Base-by-base conservation (phyloP, 345 rosid genomes). In the Eucalyptus guilfoylei region DNA sequence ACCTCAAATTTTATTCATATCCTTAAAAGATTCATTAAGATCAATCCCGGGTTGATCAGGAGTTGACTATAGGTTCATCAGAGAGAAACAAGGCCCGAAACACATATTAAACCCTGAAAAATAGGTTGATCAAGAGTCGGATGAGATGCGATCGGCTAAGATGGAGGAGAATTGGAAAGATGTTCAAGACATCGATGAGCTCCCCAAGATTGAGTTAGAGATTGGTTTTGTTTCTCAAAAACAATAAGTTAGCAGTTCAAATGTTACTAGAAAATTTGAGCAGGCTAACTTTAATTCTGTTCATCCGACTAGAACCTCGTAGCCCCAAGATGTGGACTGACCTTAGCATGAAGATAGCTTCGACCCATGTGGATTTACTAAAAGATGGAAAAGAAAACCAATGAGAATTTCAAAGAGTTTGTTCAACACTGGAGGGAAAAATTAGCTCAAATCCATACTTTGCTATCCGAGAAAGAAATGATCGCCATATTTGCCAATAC, bases 11-110 rank as follows among this genome's bases (percentile, higher is more conserved):
- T 52, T 52, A 52, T 52, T 52, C 26, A 21, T 0, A 52, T 52
- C 26, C 21, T 52, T 52, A 52, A 52, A 52, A 52, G 58, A 52
- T 1, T 8, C 5, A 52, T 52, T 52, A 52, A 52, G 58, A 19
- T 52, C 58, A 52, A 52, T 52, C n/a, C n/a, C 0, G 1, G 0
- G 26, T 8, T 5, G 0, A 3, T 52, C 4, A 4, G 58, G 26
- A 52, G 58, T 52, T 52, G 5, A 52, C 26, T 52, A 52, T 52
- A 52, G 26, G 58, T 52, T 52, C 26, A 52, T 52, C 2, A 8
- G 26, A 52, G 58, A 52, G 26, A 52, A 52, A 52, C 5, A 21
- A 52, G 58, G 58, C 58, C 2, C 0, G 2, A 52, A 21, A 52
- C 58, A 52, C 58, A 52, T 52, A 52, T 52, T 52, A 52, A 52